Evolutionary conservation across 805 yeast genomes (phyloP).

Genomic region (Kockiozyma suomiensis): DNA sequence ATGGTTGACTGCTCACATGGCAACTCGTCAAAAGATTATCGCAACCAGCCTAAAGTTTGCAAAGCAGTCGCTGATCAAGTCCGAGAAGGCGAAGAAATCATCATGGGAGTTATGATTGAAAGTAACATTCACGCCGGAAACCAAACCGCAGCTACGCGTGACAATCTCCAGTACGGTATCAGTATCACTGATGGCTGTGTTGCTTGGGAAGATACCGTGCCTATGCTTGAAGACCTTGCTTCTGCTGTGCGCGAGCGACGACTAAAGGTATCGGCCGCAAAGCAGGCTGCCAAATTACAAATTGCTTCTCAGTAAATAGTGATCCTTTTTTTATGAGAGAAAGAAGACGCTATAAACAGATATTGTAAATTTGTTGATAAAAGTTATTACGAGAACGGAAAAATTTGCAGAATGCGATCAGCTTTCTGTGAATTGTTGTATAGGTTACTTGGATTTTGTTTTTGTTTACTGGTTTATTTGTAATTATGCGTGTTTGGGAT

Average conservation of each 20-base stretch:
- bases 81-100: constrained; percentile 71
- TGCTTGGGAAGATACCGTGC: constrained; percentile 83
- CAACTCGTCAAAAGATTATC: constrained; percentile 90
- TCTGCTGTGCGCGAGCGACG: constrained; percentile 75
- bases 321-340: background rate
- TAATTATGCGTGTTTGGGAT: background rate
- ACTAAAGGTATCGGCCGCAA: constrained; percentile 7
- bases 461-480: background rate
- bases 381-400: too few species aligned
- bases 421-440: too few species aligned
- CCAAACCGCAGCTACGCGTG: constrained; percentile 68
- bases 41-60: constrained; percentile 94
- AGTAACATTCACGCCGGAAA: constrained; percentile 88
- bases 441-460: background rate
- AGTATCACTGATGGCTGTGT: constrained; percentile 98
- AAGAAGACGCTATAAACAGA: background rate
- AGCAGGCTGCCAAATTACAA: constrained; percentile 8
- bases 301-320: background rate
- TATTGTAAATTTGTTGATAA: background rate
- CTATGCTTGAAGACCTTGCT: constrained; percentile 76
- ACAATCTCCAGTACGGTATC: constrained; percentile 83
- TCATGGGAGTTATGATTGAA: constrained; percentile 96
- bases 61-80: constrained; percentile 79
- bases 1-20: constrained; percentile 99
- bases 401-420: too few species aligned